phyloP scores from a whole-genome alignment of 371 early-diverging fungal genomes.

The Sporodiniella umbellata region DNA sequence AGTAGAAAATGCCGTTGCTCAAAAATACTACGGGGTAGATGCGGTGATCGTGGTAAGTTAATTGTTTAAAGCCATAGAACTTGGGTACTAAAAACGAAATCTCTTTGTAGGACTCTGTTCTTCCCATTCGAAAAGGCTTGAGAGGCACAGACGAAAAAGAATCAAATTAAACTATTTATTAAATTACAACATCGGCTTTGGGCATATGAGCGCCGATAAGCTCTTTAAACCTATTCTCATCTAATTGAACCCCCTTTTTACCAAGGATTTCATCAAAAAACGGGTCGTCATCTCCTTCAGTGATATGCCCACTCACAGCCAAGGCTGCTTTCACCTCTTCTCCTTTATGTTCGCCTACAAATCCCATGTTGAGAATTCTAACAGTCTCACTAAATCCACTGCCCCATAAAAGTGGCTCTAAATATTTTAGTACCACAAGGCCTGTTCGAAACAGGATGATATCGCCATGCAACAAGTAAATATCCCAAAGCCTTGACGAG shows the following conservation, averaged over 20 bases:
- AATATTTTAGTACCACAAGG: slow-evolving; percentile 42
- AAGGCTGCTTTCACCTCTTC: slow-evolving; percentile 42
- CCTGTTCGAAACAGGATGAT: slow-evolving; percentile 46
- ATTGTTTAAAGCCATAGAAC: not conserved
- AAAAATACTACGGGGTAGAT: slow-evolving; percentile 77
- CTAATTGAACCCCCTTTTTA: slow-evolving; percentile 32
- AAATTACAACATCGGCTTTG: not conserved
- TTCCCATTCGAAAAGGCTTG: slow-evolving; percentile 60
- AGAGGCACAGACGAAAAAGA: slow-evolving; percentile 20
- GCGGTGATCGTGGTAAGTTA: slow-evolving; percentile 72
- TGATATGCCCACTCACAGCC: slow-evolving; percentile 47
- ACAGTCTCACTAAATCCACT: slow-evolving; percentile 49
- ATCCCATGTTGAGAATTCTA: slow-evolving; percentile 32
- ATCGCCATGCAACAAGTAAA: slow-evolving; percentile 47
- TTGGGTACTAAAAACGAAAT: not conserved
- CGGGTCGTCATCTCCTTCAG: slow-evolving; percentile 43
- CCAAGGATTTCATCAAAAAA: slow-evolving; percentile 51
- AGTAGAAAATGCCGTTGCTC: slow-evolving; percentile 67
- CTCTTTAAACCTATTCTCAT: slow-evolving; percentile 35
- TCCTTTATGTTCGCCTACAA: slow-evolving; percentile 32
- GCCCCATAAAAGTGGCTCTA: slow-evolving; percentile 49
- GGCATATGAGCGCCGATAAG: slow-evolving; percentile 31
- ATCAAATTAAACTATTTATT: slow-evolving; percentile 2
- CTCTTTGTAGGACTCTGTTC: slow-evolving; percentile 47
- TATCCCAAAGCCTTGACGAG: slow-evolving; percentile 47